Percentiles rank a stretch among this genome's conserved stretches.
Conservation (phyloP, 352 stramenopile genomes). For the Nothophytophthora sp. region DNA sequence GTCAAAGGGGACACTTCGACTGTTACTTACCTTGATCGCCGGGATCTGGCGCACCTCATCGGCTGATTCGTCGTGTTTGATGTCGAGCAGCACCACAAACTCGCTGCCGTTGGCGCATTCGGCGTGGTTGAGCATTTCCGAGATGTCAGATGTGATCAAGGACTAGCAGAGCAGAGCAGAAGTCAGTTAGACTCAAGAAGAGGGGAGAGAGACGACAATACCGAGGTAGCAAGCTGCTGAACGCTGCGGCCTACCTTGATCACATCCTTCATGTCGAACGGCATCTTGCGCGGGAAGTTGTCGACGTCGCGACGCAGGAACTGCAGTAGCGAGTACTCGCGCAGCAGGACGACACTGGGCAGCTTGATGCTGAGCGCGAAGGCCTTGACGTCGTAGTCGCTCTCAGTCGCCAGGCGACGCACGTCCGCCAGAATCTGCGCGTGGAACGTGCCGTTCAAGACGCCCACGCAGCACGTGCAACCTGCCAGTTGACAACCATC, state of each 20-base stretch:
- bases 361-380: slow-evolving; percentile 86
- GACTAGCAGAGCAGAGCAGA: slow-evolving; percentile 21
- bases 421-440: slow-evolving; percentile 45
- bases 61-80: slow-evolving; percentile 68
- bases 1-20: too few species aligned
- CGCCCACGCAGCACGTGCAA: slow-evolving; percentile 72
- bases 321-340: slow-evolving; percentile 74
- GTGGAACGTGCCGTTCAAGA: slow-evolving; percentile 51
- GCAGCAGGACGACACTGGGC: slow-evolving; percentile 72
- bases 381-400: slow-evolving; percentile 58
- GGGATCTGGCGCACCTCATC: slow-evolving; percentile 81
- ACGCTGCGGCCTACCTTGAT: slow-evolving; percentile 55
- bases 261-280: slow-evolving; percentile 78
- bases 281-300: slow-evolving; percentile 34
- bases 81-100: slow-evolving; percentile 66
- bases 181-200: background rate
- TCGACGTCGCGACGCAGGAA: slow-evolving; percentile 40
- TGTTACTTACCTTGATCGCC: slow-evolving; percentile 53
- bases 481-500: slow-evolving; percentile 23
- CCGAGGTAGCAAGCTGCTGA: too few species aligned
- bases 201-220: too few species aligned
- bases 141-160: slow-evolving; percentile 48
- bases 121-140: slow-evolving; percentile 42
- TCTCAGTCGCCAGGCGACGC: slow-evolving; percentile 33
- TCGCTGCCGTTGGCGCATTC: slow-evolving; percentile 61